A percentile compares a stretch with the other conserved stretches of the same genome.
Evolutionary conservation across 2,329 filamentous ascomycete species (phyloP).

Genomic region (Epichloe elymi): DNA sequence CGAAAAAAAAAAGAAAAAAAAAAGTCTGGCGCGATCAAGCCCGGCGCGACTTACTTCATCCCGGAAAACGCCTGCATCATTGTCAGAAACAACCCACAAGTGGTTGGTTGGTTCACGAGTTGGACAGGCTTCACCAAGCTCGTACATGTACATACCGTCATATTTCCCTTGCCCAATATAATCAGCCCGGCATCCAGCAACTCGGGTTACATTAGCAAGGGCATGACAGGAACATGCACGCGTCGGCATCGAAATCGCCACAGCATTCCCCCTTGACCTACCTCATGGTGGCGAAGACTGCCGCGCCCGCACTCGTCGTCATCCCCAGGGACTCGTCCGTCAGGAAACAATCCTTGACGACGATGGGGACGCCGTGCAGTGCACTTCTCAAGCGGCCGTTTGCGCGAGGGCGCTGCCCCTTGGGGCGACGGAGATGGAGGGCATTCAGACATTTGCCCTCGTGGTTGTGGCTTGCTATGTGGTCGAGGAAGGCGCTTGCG

Average conservation of each 20-base stretch:
- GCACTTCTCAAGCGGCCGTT: no score
- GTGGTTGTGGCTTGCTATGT: background rate
- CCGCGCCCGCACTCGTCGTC: background rate
- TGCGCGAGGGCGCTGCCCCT: no score
- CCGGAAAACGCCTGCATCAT: background rate
- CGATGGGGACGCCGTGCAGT: no score
- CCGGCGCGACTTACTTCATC: background rate
- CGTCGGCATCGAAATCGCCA: no score
- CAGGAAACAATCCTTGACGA: background rate
- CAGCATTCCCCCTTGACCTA: background rate
- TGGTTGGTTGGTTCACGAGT: no score
- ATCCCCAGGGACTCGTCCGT: background rate
- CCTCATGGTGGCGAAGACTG: background rate
- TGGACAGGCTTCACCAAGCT: no score
- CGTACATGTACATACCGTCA: background rate
- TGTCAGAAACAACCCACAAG: no score
- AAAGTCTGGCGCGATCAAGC: no score
- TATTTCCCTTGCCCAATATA: background rate
- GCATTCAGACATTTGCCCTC: background rate
- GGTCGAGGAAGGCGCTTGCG: background rate
- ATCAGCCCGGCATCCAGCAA: background rate
- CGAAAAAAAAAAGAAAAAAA: no score
- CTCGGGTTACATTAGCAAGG: background rate
- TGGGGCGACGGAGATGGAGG: no score
- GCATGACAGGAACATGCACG: no score